Conservation (phyloP, 345 rosid species). For the Anacardium occidentale region DNA sequence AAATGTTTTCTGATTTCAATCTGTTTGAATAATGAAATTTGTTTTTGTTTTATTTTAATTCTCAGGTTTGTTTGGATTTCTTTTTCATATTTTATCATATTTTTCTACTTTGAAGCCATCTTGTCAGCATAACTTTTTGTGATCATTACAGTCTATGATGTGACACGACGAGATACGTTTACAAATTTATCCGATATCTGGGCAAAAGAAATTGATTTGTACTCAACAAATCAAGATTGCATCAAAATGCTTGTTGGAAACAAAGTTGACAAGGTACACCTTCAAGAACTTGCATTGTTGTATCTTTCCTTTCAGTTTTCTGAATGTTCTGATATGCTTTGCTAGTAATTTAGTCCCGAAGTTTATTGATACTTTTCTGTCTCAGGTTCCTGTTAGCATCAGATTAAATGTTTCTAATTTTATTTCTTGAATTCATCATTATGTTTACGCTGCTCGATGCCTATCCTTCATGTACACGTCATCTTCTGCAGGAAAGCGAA, state of each 20-base stretch:
- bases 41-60: neutral
- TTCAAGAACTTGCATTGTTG: neutral
- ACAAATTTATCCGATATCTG: slow-evolving; percentile 84
- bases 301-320: neutral
- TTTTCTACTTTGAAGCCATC: neutral
- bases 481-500: slow-evolving; percentile 72
- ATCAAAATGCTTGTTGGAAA: slow-evolving; percentile 98
- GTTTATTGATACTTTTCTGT: neutral
- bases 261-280: slow-evolving; percentile 84
- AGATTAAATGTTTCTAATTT: neutral
- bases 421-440: neutral
- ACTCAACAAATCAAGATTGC: slow-evolving; percentile 90
- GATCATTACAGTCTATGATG: slow-evolving; percentile 68
- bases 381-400: neutral
- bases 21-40: neutral
- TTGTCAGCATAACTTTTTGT: slow-evolving; percentile 3
- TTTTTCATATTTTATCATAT: neutral
- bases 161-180: slow-evolving; percentile 88
- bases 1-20: neutral
- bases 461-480: neutral
- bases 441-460: neutral
- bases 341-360: neutral
- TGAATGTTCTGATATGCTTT: neutral
- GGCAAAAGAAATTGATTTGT: slow-evolving; percentile 93
- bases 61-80: neutral